Conservation (phyloP, 164 flowering plant species). For the Nymphaea thermarum region DNA sequence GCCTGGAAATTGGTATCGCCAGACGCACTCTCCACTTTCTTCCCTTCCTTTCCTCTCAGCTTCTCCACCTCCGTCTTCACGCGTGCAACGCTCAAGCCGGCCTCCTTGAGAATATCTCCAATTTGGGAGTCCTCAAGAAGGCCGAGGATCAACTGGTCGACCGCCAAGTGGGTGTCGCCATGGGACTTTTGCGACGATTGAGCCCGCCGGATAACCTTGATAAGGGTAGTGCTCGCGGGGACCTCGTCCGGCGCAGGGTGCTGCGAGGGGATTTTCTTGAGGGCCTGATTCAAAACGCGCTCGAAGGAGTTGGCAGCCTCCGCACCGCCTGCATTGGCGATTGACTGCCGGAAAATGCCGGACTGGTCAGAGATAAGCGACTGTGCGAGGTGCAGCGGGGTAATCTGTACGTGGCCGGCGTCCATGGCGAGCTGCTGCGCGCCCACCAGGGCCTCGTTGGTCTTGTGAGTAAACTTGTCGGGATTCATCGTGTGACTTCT, state of each 20-base stretch:
- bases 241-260: constrained; percentile 62
- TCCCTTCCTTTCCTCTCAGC: constrained; percentile 72
- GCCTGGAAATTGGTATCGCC: constrained; percentile 82
- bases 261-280: constrained; percentile 65
- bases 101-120: constrained; percentile 56
- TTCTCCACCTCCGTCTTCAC: constrained; percentile 77
- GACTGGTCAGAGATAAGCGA: constrained; percentile 40
- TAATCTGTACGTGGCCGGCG: constrained; percentile 60
- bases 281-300: constrained; percentile 45
- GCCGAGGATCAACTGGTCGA: constrained; percentile 66
- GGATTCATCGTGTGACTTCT: constrained; percentile 41
- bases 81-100: constrained; percentile 39
- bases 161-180: constrained; percentile 63
- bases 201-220: constrained; percentile 55
- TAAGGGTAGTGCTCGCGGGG: constrained; percentile 54
- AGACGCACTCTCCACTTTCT: constrained; percentile 74
- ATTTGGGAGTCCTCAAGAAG: constrained; percentile 85
- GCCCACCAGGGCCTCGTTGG: constrained; percentile 50
- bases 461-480: constrained; percentile 83
- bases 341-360: constrained; percentile 59
- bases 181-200: constrained; percentile 57
- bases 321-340: constrained; percentile 40
- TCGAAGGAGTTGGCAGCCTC: constrained; percentile 49
- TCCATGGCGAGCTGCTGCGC: constrained; percentile 56
- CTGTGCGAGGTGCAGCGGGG: constrained; percentile 61